Evolutionary conservation across 2,329 filamentous ascomycete genomes (phyloP).

Genomic region (Chalara sp.): DNA sequence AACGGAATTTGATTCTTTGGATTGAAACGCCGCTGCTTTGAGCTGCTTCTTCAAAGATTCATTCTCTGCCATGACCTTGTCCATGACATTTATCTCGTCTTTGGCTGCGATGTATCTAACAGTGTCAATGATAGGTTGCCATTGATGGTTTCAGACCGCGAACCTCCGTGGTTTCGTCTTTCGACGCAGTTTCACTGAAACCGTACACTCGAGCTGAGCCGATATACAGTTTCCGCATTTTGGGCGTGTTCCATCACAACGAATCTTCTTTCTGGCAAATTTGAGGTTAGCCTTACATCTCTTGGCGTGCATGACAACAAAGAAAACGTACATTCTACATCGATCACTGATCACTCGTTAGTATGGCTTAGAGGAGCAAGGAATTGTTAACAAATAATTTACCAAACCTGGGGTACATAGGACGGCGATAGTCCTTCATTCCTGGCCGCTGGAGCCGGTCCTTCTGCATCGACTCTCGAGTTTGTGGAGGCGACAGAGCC

Average conservation of each 20-base stretch:
- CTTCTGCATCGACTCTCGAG: too few relatives aligned
- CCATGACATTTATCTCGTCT: neutral
- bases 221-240: neutral
- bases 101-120: neutral
- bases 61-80: neutral
- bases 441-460: too few relatives aligned
- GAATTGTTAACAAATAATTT: neutral
- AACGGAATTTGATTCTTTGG: too few relatives aligned
- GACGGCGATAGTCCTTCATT: too few relatives aligned
- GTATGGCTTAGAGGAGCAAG: too few relatives aligned
- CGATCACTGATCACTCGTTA: neutral
- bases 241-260: neutral
- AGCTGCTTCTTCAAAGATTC: neutral
- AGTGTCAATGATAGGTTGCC: neutral
- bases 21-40: too few relatives aligned
- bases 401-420: too few relatives aligned
- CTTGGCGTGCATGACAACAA: neutral
- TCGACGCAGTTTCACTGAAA: neutral
- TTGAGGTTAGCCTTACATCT: neutral
- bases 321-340: neutral
- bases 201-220: neutral
- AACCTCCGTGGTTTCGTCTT: neutral
- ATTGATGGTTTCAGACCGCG: neutral
- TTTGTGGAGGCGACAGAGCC: too few relatives aligned
- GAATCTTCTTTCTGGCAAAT: neutral